Base-by-base conservation (phyloP, 768 basidiomycete genomes). In the Pleurotus citrinopileatus region DNA sequence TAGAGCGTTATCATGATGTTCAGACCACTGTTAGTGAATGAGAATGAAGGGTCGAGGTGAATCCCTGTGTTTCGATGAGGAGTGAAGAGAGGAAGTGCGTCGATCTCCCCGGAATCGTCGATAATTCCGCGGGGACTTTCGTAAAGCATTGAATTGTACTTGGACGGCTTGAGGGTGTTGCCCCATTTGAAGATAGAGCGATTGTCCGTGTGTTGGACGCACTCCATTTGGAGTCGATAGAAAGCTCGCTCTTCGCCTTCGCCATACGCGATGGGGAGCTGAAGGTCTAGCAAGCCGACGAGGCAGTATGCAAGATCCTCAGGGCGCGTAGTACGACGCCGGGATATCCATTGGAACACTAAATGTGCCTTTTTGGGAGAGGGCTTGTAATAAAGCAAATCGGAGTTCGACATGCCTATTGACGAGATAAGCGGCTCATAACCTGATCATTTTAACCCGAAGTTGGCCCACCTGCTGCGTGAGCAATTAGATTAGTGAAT, bases 171-270 rank as follows among this genome's bases (percentile, higher is more conserved):
- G 8, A 40, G 8, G n/a, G 38, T 40, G 29, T 27, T 27, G 7
- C 17, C 23, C 46, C 46, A 48, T 12, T 8, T 17, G 46, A 48
- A 34, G n/a, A 48, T 9, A 22, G 27, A 19, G 6, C 46, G 46
- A 20, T 48, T 27, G 46, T 28, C 17, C 4, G 26, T 48, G n/a
- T 13, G 26, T 13, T 12, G 22, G 2, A 19, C 27, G 32, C 26
- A 29, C 19, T 48, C 46, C n/a, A 48, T 27, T 48, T 48, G 46
- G 12, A 48, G 46, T 6, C 46, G 46, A 34, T 48, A 48, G 46
- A 48, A 48, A 5, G 46, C 46, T 5, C 26, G 22, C n/a, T 48
- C 46, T 19, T 26, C 17, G 29, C 46, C 46, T 48, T 48, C 46
- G 46, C 46, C 46, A 22, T 48, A 48, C n/a, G 26, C 25, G 27